Conservation (phyloP, 129 eudicot genomes). For the Lonicera japonica region DNA sequence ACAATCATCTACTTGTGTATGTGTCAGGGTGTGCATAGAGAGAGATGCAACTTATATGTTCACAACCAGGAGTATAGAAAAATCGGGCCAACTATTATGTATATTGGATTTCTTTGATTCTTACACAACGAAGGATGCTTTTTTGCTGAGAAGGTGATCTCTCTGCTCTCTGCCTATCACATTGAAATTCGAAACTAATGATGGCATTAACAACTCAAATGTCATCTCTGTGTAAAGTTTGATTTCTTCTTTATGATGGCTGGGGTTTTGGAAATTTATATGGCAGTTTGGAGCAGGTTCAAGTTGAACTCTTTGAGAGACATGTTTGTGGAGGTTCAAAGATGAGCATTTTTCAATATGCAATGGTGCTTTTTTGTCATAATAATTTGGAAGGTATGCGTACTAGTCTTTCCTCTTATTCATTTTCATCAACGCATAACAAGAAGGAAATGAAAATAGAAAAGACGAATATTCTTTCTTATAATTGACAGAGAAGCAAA, state of each 20-base stretch:
- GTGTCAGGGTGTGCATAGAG: conserved; percentile 43
- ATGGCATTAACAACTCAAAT: neutral
- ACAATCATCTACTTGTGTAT: conserved; percentile 1
- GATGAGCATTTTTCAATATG: conserved; percentile 51
- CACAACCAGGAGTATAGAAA: conserved; percentile 40
- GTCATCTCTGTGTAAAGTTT: conserved; percentile 4
- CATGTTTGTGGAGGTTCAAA: conserved; percentile 44
- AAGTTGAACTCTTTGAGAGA: conserved; percentile 41
- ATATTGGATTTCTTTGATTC: conserved; percentile 37
- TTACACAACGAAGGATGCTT: conserved; percentile 22
- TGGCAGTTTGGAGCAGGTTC: conserved; percentile 70
- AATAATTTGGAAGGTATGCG: conserved; percentile 39
- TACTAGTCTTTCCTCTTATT: neutral
- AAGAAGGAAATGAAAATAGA: no score
- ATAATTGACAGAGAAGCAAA: no score
- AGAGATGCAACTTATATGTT: conserved; percentile 39
- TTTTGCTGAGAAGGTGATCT: conserved; percentile 43
- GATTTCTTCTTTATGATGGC: conserved; percentile 13
- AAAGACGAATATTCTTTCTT: no score
- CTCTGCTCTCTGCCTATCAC: neutral
- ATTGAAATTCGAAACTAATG: neutral
- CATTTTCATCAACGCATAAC: no score
- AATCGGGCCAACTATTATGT: conserved; percentile 49
- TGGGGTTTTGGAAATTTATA: conserved; percentile 21
- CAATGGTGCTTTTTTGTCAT: conserved; percentile 53